phyloP scores from a whole-genome alignment of 495 filamentous ascomycete genomes.

The Talaromyces liani region DNA sequence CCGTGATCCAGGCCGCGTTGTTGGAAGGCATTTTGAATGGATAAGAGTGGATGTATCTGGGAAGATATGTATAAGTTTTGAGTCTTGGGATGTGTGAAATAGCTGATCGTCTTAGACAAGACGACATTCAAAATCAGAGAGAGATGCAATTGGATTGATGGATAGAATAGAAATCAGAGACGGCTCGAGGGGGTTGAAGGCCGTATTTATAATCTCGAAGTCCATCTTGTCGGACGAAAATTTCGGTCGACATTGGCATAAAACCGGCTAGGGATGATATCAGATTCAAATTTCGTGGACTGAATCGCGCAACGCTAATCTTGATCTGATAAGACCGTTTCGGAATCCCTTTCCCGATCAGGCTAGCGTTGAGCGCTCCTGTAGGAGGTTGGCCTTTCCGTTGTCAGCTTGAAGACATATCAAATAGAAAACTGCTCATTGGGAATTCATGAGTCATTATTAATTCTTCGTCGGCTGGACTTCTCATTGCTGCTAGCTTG shows the following conservation, averaged over 20 bases:
- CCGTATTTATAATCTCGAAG: background rate
- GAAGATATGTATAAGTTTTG: background rate
- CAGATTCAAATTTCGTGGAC: background rate
- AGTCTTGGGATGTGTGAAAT: background rate
- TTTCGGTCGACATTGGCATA: background rate
- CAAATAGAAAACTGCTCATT: too few species aligned
- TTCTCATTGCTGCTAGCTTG: too few species aligned
- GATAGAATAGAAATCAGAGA: background rate
- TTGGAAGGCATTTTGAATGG: conserved; percentile 17
- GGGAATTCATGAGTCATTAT: too few species aligned
- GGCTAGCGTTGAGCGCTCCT: background rate
- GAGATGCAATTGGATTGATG: background rate
- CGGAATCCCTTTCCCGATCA: background rate
- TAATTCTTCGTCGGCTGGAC: too few species aligned
- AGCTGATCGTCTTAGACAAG: background rate
- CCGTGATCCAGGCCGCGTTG: conserved; percentile 30
- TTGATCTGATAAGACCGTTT: background rate
- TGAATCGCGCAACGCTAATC: background rate
- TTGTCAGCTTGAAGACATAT: background rate
- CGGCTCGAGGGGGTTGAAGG: background rate
- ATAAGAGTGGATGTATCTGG: background rate
- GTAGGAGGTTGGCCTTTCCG: background rate
- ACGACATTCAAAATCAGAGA: background rate
- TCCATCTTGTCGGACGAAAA: background rate
- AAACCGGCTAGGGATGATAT: background rate